phyloP scores from a whole-genome alignment of 495 filamentous ascomycete genomes.

The Penicillium manginii region DNA sequence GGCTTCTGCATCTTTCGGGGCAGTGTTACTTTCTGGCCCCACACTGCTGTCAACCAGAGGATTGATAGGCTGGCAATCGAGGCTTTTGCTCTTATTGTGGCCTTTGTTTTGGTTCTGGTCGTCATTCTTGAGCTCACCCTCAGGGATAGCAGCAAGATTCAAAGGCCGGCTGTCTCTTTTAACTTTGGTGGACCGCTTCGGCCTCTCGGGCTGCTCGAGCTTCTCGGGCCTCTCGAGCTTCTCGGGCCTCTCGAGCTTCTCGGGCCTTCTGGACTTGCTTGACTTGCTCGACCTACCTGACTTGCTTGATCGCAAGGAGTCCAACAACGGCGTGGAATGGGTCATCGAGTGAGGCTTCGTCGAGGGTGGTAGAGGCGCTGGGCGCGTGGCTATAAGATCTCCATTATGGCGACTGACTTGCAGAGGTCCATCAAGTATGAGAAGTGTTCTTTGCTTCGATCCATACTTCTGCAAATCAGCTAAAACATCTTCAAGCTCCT shows the following conservation, averaged over 20 bases:
- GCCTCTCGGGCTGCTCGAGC: constrained; percentile 8
- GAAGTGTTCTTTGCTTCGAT: constrained; percentile 19
- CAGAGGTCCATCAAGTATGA: constrained; percentile 34
- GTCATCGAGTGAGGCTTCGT: constrained; percentile 26
- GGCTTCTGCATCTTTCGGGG: not conserved
- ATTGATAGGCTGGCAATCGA: not conserved
- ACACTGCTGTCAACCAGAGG: not conserved
- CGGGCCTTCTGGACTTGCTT: constrained; percentile 8
- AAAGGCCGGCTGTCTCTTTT: not conserved
- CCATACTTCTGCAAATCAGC: constrained; percentile 25
- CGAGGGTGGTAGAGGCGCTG: constrained; percentile 40
- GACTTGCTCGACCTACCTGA: not conserved
- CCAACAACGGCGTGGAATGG: constrained; percentile 1
- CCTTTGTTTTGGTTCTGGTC: not conserved
- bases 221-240: constrained; percentile 8
- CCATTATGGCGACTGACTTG: constrained; percentile 44
- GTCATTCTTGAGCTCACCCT: not conserved
- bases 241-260: constrained; percentile 6
- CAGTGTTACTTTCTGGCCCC: not conserved
- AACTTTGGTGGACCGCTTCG: not conserved
- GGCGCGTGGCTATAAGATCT: constrained; percentile 42
- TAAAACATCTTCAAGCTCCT: constrained; percentile 37
- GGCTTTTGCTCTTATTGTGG: not conserved
- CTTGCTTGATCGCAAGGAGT: constrained; percentile 7
- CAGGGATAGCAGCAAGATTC: not conserved